These are phyloP conservation scores for Lathyrus sativus DNA, from an alignment of 306 rosid genomes.

Conservation along the genomic window DNA sequence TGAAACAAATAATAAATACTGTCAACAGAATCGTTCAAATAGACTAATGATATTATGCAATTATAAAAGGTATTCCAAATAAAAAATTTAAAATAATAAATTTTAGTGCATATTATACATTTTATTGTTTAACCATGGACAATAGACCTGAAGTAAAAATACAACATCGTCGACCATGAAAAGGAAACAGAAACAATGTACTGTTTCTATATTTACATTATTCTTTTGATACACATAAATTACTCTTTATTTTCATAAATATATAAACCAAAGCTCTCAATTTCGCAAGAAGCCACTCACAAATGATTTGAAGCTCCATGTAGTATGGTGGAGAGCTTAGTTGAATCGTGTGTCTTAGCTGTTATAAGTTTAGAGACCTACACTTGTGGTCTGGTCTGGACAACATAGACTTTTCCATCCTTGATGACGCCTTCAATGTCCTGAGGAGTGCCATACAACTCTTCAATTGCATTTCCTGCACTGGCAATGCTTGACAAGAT, in stretches of 20 bases:
- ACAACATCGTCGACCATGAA: neutral
- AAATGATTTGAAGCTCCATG: conserved; percentile 27
- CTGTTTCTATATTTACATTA: conserved; percentile 36
- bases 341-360: conserved; percentile 23
- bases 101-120: neutral
- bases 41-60: neutral
- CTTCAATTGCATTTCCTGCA: conserved; percentile 87
- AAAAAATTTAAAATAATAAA: conserved; percentile 1
- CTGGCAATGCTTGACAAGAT: conserved; percentile 84
- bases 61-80: neutral
- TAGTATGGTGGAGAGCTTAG: conserved; percentile 16
- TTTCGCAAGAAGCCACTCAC: conserved; percentile 33
- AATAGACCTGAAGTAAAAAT: neutral
- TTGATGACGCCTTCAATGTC: conserved; percentile 96
- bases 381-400: conserved; percentile 98
- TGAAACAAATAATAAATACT: too few relatives aligned
- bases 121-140: neutral
- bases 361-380: conserved; percentile 41
- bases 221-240: conserved; percentile 13
- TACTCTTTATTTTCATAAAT: conserved; percentile 29
- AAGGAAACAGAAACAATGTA: conserved; percentile 4
- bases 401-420: conserved; percentile 85
- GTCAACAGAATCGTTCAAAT: too few relatives aligned
- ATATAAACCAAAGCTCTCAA: conserved; percentile 22
- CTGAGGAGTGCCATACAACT: conserved; percentile 84